Base-by-base conservation (phyloP, 23 red algal species). In the Gracilaria domingensis region DNA sequence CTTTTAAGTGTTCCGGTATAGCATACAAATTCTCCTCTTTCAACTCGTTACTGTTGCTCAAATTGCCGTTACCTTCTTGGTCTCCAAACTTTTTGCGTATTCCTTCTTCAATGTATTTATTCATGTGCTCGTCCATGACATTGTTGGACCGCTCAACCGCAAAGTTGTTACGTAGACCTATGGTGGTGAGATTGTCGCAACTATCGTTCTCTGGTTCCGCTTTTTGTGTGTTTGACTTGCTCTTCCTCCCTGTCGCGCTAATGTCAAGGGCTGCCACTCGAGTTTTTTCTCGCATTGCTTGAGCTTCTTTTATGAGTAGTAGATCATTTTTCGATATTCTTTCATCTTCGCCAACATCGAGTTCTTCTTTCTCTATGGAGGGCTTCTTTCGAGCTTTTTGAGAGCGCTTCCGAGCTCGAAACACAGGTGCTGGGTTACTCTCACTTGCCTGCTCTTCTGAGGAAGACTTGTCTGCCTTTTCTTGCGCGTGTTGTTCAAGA, bases 61-160 rank as follows among this genome's bases (percentile, higher is more conserved):
- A 4, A 12, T 11, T 32, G 12, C 50, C 45, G 3, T 9, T 55
- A n/a, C 23, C 16, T 72, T 75, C 24, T 20, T 75, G 30, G 38
- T 79, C 24, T 20, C 87, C 87, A 55, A 90, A 90, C 45, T 90
- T 90, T 60, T 66, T 66, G 12, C 71, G 54, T 49, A 90, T 81
- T 6, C 87, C 87, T 35, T 90, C 87, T 11, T 90, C 75, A 34
- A 90, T 90, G 56, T 69, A 90, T 13, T 90, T 77, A n/a, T 69
- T 62, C 87, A 90, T 90, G 18, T 74, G 71, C 29, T 90, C 76
- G 7, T 90, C 87, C 25, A 90, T 81, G 21, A 65, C 55, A 28
- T 80, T 45, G 16, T 58, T 74, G 74, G 87, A 90, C 34, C 76
- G 55, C 48, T 90, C 87, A 56, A 81, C 87, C 12, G 87, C 73